phyloP scores from a whole-genome alignment of 805 yeast species.

The Kluyveromyces dobzhanskii region DNA sequence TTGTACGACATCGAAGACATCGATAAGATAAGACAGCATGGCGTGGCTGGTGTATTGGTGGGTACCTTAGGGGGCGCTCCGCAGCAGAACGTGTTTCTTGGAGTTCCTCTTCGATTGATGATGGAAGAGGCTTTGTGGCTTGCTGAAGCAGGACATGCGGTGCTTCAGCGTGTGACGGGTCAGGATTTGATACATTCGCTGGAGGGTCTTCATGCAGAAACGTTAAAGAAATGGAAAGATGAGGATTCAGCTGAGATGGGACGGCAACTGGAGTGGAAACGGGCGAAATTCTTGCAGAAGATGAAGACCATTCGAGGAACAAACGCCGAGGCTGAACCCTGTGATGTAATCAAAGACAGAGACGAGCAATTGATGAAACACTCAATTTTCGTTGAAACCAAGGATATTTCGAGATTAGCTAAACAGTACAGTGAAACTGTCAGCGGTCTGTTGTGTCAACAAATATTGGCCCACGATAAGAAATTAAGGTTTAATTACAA shows the following conservation, averaged over 20 bases:
- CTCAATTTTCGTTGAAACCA: conserved; percentile 19
- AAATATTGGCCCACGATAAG: not conserved
- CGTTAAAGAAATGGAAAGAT: not conserved
- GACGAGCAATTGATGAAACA: conserved; percentile 14
- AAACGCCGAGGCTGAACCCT: not conserved
- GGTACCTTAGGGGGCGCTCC: conserved; percentile 90
- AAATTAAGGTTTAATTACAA: conserved; percentile 15
- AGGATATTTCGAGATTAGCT: conserved; percentile 10
- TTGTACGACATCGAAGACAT: conserved; percentile 47
- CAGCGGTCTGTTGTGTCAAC: no score
- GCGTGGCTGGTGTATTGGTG: conserved; percentile 65
- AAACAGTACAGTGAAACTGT: not conserved
- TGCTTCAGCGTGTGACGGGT: conserved; percentile 5
- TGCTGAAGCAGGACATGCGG: conserved; percentile 35
- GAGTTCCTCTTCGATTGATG: conserved; percentile 69
- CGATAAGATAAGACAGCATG: conserved; percentile 46
- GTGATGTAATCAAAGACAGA: not conserved
- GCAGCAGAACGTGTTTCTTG: conserved; percentile 83
- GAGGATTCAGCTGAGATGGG: not conserved
- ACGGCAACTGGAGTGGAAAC: conserved; percentile 2
- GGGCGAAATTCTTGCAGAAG: conserved; percentile 12
- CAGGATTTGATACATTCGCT: not conserved
- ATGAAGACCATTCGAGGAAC: conserved; percentile 10
- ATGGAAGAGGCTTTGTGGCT: conserved; percentile 70
- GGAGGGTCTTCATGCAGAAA: not conserved